A percentile compares a stretch with the other conserved stretches of the same genome.
phyloP scores from a whole-genome alignment of 139 green algal genomes.

The Micractinium conductrix region DNA sequence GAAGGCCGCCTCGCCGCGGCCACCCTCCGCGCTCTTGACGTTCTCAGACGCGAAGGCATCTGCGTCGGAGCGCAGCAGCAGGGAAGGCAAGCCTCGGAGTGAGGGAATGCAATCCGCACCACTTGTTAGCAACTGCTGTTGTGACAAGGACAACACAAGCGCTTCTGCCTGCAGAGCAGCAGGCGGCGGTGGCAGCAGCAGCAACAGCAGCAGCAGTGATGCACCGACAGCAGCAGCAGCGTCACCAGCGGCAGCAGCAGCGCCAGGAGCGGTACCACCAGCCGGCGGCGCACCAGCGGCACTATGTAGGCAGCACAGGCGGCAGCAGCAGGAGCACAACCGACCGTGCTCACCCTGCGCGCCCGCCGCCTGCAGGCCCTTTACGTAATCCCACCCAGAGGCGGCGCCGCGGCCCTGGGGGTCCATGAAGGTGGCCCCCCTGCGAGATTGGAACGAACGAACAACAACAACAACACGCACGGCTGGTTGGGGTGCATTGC shows the following conservation, averaged over 20 bases:
- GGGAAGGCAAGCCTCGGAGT: not conserved
- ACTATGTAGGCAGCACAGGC: not conserved
- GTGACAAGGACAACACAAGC: too few relatives aligned
- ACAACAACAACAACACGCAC: too few relatives aligned
- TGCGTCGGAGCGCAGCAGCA: not conserved
- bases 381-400: slow-evolving; percentile 96
- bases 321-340: too few relatives aligned
- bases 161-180: too few relatives aligned
- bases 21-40: not conserved
- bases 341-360: slow-evolving; percentile 59
- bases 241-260: too few relatives aligned
- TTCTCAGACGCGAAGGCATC: not conserved
- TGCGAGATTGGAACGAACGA: too few relatives aligned
- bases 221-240: too few relatives aligned
- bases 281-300: not conserved
- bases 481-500: too few relatives aligned
- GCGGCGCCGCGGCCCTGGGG: slow-evolving; percentile 97
- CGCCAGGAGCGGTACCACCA: too few relatives aligned
- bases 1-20: not conserved
- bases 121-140: too few relatives aligned
- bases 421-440: slow-evolving; percentile 98
- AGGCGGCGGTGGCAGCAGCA: not conserved
- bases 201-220: not conserved
- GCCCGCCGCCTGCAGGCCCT: not conserved
- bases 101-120: too few relatives aligned